Conservation (phyloP, 768 basidiomycete species). For the Asterophora lycoperdoides region DNA sequence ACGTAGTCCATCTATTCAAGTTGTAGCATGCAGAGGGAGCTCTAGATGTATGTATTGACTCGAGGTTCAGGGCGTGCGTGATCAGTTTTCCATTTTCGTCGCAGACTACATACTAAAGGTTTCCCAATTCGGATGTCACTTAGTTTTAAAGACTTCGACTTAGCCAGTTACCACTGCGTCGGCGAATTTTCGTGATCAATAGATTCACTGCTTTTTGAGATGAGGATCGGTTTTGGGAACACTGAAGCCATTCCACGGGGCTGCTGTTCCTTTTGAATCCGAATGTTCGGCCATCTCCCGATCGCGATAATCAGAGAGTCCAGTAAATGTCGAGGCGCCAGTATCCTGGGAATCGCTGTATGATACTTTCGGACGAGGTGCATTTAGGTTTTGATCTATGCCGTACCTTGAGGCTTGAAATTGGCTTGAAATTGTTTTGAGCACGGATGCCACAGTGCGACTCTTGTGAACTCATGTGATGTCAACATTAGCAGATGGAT, state of each 20-base stretch:
- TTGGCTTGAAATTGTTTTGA: too few species aligned
- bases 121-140: too few species aligned
- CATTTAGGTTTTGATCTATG: conserved; percentile 5
- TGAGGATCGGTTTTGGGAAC: background rate
- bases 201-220: background rate
- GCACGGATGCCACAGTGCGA: too few species aligned
- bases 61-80: too few species aligned
- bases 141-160: too few species aligned
- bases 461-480: too few species aligned
- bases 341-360: conserved; percentile 14
- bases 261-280: conserved; percentile 13
- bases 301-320: conserved; percentile 18
- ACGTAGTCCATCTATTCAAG: background rate
- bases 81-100: too few species aligned
- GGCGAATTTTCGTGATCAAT: background rate
- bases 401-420: too few species aligned
- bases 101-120: too few species aligned
- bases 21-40: background rate
- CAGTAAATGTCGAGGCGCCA: conserved; percentile 13
- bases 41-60: too few species aligned
- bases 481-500: too few species aligned
- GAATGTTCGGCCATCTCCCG: conserved; percentile 17
- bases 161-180: conserved; percentile 3
- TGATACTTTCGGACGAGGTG: conserved; percentile 3
- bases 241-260: conserved; percentile 16